Conservation (phyloP, 108 stramenopile genomes). For the Fragilaria radians region DNA sequence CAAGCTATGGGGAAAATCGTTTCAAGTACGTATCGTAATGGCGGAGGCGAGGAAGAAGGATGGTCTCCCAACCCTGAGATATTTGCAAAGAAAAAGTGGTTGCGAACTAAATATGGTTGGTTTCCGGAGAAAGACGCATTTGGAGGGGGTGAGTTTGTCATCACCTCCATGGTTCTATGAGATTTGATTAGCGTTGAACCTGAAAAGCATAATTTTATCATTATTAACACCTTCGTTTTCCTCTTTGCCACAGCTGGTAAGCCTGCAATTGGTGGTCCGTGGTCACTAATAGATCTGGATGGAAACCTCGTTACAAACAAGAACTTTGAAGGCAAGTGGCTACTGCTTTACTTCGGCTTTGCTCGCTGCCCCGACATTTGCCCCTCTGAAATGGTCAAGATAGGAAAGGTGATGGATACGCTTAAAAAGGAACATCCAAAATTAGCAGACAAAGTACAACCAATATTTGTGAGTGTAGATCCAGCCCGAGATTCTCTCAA, state of each 20-base stretch:
- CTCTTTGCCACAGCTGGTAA: conserved; percentile 56
- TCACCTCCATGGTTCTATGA: neutral
- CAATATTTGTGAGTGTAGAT: conserved; percentile 96
- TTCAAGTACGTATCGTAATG: conserved; percentile 56
- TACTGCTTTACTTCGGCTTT: conserved; percentile 99
- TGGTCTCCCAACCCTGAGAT: conserved; percentile 84
- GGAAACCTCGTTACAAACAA: conserved; percentile 79
- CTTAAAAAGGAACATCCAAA: conserved; percentile 72
- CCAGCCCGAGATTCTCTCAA: conserved; percentile 94
- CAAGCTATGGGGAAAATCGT: conserved; percentile 87
- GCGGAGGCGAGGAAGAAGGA: conserved; percentile 42
- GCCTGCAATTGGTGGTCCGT: conserved; percentile 85
- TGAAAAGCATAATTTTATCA: neutral
- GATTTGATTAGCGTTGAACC: neutral
- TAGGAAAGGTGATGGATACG: conserved; percentile 89
- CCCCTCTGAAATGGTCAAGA: conserved; percentile 98
- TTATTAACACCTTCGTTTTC: conserved; percentile 1
- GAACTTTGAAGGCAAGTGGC: conserved; percentile 83
- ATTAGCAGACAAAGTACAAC: conserved; percentile 64
- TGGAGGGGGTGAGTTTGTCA: conserved; percentile 68
- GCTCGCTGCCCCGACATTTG: conserved; percentile 99
- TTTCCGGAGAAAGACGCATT: conserved; percentile 85
- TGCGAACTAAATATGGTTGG: conserved; percentile 73
- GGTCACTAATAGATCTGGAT: conserved; percentile 83
- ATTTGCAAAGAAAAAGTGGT: conserved; percentile 77